Base-by-base conservation (phyloP, 495 filamentous ascomycete species). In the Neurospora sp. region DNA sequence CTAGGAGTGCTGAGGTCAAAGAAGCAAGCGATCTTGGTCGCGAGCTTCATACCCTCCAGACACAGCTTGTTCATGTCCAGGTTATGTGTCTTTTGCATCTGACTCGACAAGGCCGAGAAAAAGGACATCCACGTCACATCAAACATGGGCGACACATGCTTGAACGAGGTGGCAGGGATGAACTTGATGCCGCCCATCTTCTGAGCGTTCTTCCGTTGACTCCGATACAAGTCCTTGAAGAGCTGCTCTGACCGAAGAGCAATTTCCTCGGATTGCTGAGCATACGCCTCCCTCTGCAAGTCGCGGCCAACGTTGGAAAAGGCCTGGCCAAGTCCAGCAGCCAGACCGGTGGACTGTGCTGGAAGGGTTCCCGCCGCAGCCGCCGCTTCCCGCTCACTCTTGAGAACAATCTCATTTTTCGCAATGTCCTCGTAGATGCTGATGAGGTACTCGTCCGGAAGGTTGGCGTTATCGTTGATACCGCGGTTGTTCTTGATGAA, bases 121-220 rank as follows among this genome's bases (percentile, higher is more conserved):
- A 97, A 97, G 22, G 95, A 96, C 95, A 98, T 99, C 96, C 96
- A 99, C 0, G 93, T 96, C 18, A 97, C 94, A 75, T 98, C 94
- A 76, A 99, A 99, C 95, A 99, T 99, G 3, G 96, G 94, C 0
- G 96, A 96, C 69, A 97, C 91, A 82, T 99, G 96, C 74, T 92
- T 94, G 79, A 92, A 94, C 0, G 94, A 97, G 1, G 93, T 93
- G 1, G 96, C 96, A 14, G 93, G 91, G 74, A 98, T 96, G 80
- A 94, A 99, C 75, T 88, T 93, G 38, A 89, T 85, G 7, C 88
- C 88, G 18, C 89, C 85, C 53, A 35, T 61, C 73, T 90, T 91
- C 6, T 91, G 84, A 3, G 92, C 88, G 69, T 90, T 92, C 77
- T 88, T 91, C 42, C 92, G 88, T 78, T 99, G 95, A 41, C 92